These are phyloP conservation scores for Aspergillus leporis DNA, from an alignment of 495 filamentous ascomycete genomes.

Conservation along the genomic window DNA sequence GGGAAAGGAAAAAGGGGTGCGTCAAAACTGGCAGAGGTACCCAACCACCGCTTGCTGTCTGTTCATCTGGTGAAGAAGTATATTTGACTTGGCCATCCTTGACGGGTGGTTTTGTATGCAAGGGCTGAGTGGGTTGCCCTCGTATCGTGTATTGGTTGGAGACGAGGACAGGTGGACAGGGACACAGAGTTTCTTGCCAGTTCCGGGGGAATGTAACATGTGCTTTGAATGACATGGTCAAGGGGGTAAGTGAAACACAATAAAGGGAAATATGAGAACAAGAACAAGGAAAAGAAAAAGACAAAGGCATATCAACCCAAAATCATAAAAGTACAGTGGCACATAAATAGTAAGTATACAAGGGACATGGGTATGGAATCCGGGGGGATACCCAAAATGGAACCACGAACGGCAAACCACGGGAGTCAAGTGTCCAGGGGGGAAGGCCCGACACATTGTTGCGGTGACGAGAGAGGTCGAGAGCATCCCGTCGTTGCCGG, in stretches of 20 bases:
- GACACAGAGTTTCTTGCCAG: conserved; percentile 1
- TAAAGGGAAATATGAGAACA: conserved; percentile 5
- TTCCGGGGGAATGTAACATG: conserved; percentile 20
- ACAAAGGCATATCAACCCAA: conserved; percentile 2
- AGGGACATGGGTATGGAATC: not conserved
- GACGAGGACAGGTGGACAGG: not conserved
- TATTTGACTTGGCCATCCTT: not conserved
- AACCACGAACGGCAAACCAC: not conserved
- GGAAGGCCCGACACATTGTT: conserved; percentile 2
- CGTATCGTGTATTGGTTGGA: not conserved
- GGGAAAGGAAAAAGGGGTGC: not conserved
- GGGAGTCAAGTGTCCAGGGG: not conserved
- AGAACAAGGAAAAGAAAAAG: conserved; percentile 1
- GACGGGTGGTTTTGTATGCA: not conserved
- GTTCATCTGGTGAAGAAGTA: not conserved
- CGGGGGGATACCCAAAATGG: conserved; percentile 1
- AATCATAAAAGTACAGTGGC: not conserved
- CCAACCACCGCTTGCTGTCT: not conserved
- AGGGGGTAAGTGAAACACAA: conserved; percentile 10
- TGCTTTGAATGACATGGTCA: conserved; percentile 11
- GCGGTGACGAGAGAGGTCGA: conserved; percentile 13
- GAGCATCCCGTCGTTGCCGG: conserved; percentile 11
- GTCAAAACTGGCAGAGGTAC: not conserved
- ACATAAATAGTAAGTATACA: not conserved
- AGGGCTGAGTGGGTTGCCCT: not conserved